Percentiles rank a stretch among this genome's conserved stretches.
These are phyloP conservation scores for Venturia nashicola DNA, from an alignment of 2,329 filamentous ascomycete species.

Conservation along the genomic window DNA sequence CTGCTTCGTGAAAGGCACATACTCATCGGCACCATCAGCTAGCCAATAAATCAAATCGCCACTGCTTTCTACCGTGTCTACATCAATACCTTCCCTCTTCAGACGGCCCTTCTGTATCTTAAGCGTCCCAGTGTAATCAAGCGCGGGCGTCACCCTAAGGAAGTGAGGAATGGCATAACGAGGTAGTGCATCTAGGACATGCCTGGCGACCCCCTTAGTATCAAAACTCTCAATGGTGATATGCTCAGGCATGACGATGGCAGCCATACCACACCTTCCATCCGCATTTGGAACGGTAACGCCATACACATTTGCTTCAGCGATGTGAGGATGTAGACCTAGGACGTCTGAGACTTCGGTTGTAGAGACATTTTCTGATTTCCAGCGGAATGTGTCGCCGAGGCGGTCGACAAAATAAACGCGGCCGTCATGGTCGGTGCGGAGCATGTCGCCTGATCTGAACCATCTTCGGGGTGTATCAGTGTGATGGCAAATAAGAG, in stretches of 20 bases:
- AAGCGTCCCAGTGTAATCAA: constrained; percentile 34
- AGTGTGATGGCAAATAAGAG: not conserved
- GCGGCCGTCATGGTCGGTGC: constrained; percentile 22
- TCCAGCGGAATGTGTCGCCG: constrained; percentile 29
- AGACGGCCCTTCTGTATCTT: constrained; percentile 33
- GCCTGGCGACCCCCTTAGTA: constrained; percentile 25
- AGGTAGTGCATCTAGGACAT: constrained; percentile 28
- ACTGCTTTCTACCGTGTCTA: constrained; percentile 24
- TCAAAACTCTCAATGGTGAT: constrained; percentile 20
- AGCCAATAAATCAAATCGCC: constrained; percentile 31
- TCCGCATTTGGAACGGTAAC: constrained; percentile 32
- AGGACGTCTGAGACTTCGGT: constrained; percentile 32
- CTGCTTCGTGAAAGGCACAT: constrained; percentile 26
- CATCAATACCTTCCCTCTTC: constrained; percentile 31
- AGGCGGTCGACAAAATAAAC: constrained; percentile 27
- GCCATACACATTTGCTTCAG: constrained; percentile 33
- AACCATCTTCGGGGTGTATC: constrained; percentile 13
- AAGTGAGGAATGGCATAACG: constrained; percentile 35
- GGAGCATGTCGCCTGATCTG: constrained; percentile 26
- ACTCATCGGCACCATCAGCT: constrained; percentile 20
- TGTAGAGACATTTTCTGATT: constrained; percentile 34
- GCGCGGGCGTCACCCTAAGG: constrained; percentile 24
- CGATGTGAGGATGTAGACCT: constrained; percentile 27
- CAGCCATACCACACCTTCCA: constrained; percentile 31
- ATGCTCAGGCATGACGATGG: constrained; percentile 24